These are phyloP conservation scores for Volvariella volvacea DNA, from an alignment of 1,284 basidiomycete genomes.

Conservation along the genomic window DNA sequence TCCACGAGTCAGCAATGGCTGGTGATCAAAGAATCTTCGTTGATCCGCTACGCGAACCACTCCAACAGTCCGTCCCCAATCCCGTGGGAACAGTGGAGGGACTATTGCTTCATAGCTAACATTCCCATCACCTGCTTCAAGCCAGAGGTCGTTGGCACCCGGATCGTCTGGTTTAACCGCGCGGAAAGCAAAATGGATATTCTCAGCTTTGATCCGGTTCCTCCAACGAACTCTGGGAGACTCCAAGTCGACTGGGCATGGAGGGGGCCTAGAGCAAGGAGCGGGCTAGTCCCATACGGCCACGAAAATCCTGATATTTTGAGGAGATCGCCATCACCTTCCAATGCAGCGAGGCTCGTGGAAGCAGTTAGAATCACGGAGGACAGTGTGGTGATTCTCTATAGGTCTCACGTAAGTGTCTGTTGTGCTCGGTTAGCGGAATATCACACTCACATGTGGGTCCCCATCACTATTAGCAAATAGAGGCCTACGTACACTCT, in stretches of 20 bases:
- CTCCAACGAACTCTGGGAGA: conserved; percentile 2
- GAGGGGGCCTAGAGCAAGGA: too few relatives aligned
- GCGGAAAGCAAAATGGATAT: conserved; percentile 11
- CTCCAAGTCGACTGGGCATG: too few relatives aligned
- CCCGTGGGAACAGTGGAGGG: conserved; percentile 38
- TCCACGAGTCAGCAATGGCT: conserved; percentile 29
- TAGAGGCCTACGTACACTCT: too few relatives aligned
- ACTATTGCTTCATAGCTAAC: conserved; percentile 37
- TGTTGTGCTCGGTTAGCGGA: too few relatives aligned
- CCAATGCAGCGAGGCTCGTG: conserved; percentile 12
- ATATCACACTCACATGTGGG: too few relatives aligned
- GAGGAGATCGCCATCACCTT: neutral
- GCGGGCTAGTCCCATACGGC: too few relatives aligned
- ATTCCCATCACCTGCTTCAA: conserved; percentile 21
- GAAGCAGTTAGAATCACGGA: conserved; percentile 37
- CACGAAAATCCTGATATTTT: too few relatives aligned
- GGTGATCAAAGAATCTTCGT: conserved; percentile 38
- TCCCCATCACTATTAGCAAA: too few relatives aligned
- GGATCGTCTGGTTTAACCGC: conserved; percentile 35
- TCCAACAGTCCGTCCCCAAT: conserved; percentile 15
- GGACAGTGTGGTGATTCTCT: conserved; percentile 21
- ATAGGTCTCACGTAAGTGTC: too few relatives aligned
- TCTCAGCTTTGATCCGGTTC: neutral
- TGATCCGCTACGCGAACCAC: conserved; percentile 16
- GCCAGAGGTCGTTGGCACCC: conserved; percentile 34